Evolutionary conservation across 2,329 filamentous ascomycete species (phyloP), one percentile per base, ranked within the genome.

Genomic region (Monilinia vaccinii-corymbosi): DNA sequence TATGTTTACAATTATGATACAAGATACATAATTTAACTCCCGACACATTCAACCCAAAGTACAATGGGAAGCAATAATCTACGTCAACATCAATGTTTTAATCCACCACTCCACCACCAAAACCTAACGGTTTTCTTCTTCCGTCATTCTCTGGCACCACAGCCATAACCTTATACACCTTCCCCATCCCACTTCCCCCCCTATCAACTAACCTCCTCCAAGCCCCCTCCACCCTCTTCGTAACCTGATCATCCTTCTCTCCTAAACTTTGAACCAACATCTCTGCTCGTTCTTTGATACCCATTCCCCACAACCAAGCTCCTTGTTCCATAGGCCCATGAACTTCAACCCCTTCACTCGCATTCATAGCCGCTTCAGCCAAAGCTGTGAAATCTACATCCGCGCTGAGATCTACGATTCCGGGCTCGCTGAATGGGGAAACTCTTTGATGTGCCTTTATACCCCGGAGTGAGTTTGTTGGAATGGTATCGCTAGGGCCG

Each of bases 351-450:
- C 86, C 87, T 1, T 86, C 81, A 65, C 87, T 92, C 0, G 89
- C 88, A 44, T 81, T 77, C 49, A 89, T 80, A 0, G 92, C 92
- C 1, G 88, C 80, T 71, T 97, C 92, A 0, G 91, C 92, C 1
- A 99, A 76, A 13, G 87, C 91, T 0, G 83, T 82, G 71, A 99
- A 99, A 73, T 99, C 94, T 0, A 99, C 94, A 71, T 99, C 93
- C 0, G 89, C 93, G 65, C 86, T 91, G 25, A 99, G 78, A 71
- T 99, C 94, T 3, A 95, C 91, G 31, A 87, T 81, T 0, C 94
- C 94, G 0, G 94, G 89, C 7, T 83, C 79, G 1, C 82, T 79
- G 68, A 99, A 91, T 4, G 94, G 91, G 25, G 85, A 91, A 49
- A 96, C 88, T 28, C 81, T 79, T 28, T 79, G 77, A 75, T 99